Percentiles rank a stretch among this genome's conserved stretches.
Evolutionary conservation across 2,329 filamentous ascomycete genomes (phyloP).

Genomic region (Ciborinia camelliae): DNA sequence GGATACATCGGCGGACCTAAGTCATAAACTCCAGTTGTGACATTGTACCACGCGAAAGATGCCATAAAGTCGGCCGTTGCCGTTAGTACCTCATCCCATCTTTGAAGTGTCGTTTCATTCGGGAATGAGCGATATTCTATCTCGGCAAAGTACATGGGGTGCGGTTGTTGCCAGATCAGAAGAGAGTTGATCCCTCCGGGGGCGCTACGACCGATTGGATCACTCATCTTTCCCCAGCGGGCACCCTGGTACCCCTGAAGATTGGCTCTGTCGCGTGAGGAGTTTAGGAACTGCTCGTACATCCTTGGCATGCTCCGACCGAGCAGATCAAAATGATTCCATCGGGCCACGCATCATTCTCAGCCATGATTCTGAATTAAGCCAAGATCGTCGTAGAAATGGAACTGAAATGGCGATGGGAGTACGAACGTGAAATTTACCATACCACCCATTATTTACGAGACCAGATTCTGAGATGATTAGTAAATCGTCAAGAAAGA

Average conservation of each 20-base stretch:
- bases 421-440: slow-evolving; percentile 42
- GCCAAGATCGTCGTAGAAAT: neutral
- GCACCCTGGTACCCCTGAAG: slow-evolving; percentile 40
- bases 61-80: slow-evolving; percentile 58
- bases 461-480: slow-evolving; percentile 40
- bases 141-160: slow-evolving; percentile 59
- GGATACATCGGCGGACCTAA: slow-evolving; percentile 51
- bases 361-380: neutral
- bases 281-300: slow-evolving; percentile 38
- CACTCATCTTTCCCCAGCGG: slow-evolving; percentile 55
- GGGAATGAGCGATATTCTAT: slow-evolving; percentile 50
- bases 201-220: slow-evolving; percentile 52
- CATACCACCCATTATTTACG: slow-evolving; percentile 48
- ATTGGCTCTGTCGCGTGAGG: slow-evolving; percentile 36
- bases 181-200: slow-evolving; percentile 60
- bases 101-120: slow-evolving; percentile 43
- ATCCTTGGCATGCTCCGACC: slow-evolving; percentile 40
- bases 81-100: slow-evolving; percentile 52
- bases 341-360: slow-evolving; percentile 29
- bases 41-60: slow-evolving; percentile 54
- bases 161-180: slow-evolving; percentile 61
- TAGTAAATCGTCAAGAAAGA: neutral
- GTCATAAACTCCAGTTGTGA: slow-evolving; percentile 49
- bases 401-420: neutral
- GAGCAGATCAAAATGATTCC: slow-evolving; percentile 41